These are phyloP conservation scores for Diaporthe humulicola DNA, from an alignment of 2,329 filamentous ascomycete genomes.

Conservation along the genomic window DNA sequence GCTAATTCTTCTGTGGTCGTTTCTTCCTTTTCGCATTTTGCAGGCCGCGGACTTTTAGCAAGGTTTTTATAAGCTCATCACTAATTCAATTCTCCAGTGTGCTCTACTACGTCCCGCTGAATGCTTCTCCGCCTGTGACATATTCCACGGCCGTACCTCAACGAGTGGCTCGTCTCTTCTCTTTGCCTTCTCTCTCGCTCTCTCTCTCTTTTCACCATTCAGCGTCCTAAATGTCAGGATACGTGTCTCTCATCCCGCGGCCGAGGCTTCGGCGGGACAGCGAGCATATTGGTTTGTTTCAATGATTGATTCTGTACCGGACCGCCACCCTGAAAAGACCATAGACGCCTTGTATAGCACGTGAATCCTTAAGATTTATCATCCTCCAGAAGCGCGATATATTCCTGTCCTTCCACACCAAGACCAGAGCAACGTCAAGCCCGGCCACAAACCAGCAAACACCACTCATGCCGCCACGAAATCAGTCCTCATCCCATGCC, in stretches of 20 bases:
- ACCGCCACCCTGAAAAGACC: background rate
- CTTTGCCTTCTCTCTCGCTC: too few species aligned
- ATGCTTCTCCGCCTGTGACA: background rate
- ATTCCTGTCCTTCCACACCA: background rate
- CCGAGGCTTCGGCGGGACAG: background rate
- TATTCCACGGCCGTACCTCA: background rate
- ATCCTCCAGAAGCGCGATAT: background rate
- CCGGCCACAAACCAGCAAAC: background rate
- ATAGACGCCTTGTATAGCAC: background rate
- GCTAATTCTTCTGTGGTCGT: background rate
- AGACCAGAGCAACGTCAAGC: background rate
- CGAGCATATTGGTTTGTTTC: background rate
- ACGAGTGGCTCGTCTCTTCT: background rate
- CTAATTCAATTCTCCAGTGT: conserved; percentile 18
- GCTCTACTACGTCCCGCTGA: background rate
- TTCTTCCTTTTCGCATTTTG: background rate
- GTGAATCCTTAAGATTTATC: background rate
- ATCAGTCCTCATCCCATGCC: background rate
- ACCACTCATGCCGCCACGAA: conserved; percentile 17
- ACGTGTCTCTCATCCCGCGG: background rate
- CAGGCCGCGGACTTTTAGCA: background rate
- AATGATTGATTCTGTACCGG: background rate
- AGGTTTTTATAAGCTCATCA: background rate
- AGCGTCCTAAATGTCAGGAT: background rate
- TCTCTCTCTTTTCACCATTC: background rate